Base-by-base conservation (phyloP, 1,284 basidiomycete genomes). In the Apiotrichum brassicae region DNA sequence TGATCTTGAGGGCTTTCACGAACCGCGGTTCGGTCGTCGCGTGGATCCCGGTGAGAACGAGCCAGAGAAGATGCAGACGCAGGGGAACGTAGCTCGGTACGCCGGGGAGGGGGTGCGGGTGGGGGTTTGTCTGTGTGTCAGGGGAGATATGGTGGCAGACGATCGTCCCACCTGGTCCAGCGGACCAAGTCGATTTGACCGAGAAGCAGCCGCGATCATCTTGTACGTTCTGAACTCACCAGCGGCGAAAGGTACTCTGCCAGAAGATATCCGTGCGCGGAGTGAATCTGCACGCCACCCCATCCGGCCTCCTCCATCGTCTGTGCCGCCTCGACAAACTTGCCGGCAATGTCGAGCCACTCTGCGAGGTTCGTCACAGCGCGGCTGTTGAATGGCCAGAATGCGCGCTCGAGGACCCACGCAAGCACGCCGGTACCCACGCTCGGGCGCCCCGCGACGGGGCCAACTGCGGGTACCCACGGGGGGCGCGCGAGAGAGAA, bases 211-310 rank as follows among this genome's bases (percentile, higher is more conserved):
- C 14, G 28, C 14, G 28, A 30, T 30, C 28, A 30, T 9, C 8
- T 30, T 30, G 14, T 30, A 14, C 33, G 12, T 18, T 34, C 33
- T 34, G 9, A 9, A 52, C 73, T 42, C 58, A 87, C 87, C 75
- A 85, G 82, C 1, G 82, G 81, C 4, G 84, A 89, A 34, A 97
- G 76, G 66, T 93, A 94, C 57, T 89, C 83, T 0, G 89, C 81
- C 16, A 97, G 75, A 18, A 95, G 77, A 68, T 95, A 92, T 23
- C 91, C 91, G 74, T 95, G 92, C 2, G 86, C 85, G 26, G 80
- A 86, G 71, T 97, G 93, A 19, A 97, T 58, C 64, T 97, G 83
- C 12, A 95, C 76, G 0, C 93, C 93, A 60, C 95, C 88, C 66
- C 93, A 95, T 0, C 89, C 89, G 23, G 85, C 76, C 46, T 79